Evolutionary conservation across 306 rosid species (phyloP).

Genomic region (Cucurbita pepo): DNA sequence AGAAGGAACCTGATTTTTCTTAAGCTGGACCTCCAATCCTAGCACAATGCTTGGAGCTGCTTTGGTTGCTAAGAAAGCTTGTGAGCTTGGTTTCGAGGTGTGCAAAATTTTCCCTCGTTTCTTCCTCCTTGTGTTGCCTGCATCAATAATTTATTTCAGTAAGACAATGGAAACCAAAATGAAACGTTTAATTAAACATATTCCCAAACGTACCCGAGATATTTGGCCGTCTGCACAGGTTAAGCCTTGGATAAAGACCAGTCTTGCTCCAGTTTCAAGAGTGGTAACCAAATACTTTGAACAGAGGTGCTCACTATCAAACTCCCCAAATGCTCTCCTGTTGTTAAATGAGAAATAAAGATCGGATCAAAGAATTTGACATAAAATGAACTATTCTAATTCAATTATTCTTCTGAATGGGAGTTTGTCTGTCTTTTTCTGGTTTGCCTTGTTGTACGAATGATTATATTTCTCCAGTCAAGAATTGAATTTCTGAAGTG

Average conservation of each 20-base stretch:
- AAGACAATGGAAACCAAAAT: background rate
- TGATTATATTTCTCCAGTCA: background rate
- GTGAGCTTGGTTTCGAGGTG: constrained; percentile 80
- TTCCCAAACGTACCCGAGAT: background rate
- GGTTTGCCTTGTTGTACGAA: background rate
- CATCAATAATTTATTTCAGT: background rate
- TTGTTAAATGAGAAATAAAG: background rate
- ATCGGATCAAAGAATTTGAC: background rate
- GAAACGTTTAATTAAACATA: background rate
- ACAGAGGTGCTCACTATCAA: constrained; percentile 38
- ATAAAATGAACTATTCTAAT: background rate
- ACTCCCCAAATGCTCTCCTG: background rate
- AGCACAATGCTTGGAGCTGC: constrained; percentile 93
- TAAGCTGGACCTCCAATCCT: constrained; percentile 81
- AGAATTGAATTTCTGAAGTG: constrained; percentile 23
- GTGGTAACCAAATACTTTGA: constrained; percentile 82
- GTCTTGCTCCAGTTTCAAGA: constrained; percentile 96
- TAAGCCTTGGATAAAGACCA: constrained; percentile 88
- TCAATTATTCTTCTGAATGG: background rate
- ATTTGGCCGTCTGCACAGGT: constrained; percentile 24
- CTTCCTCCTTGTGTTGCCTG: background rate
- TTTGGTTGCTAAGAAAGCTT: constrained; percentile 92
- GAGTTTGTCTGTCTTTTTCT: background rate
- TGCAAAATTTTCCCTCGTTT: background rate
- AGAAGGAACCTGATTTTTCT: constrained; percentile 3